Conservation (phyloP, 495 filamentous ascomycete species). For the Chaetomium cochliodes region DNA sequence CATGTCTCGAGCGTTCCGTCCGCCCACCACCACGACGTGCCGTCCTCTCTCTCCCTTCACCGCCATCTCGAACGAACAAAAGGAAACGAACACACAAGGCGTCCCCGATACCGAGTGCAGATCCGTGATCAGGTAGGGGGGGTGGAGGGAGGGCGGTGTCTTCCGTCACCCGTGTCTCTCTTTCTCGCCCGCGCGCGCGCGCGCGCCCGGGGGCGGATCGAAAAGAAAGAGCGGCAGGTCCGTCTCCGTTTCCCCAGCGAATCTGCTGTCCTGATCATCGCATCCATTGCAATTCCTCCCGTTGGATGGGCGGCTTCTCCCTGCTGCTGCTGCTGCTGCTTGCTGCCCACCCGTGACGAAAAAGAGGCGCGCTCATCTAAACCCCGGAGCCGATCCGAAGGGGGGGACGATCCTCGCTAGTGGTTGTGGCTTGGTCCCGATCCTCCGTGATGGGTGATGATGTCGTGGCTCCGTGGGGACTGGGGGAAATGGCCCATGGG, state of each 20-base stretch:
- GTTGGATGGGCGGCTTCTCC: neutral
- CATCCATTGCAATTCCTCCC: no score
- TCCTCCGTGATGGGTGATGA: neutral
- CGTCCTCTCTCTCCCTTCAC: neutral
- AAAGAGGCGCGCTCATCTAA: neutral
- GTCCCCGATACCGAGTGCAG: neutral
- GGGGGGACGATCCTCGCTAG: neutral
- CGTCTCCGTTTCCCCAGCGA: conserved; percentile 1
- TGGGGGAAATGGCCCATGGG: neutral
- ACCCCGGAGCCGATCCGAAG: neutral
- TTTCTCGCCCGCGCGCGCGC: no score
- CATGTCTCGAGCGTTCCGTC: neutral
- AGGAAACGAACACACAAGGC: neutral
- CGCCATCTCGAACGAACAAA: neutral
- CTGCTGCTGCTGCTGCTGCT: no score
- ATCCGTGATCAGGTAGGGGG: neutral
- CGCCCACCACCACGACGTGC: neutral
- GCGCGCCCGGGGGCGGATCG: conserved; percentile 2
- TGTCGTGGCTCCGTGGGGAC: conserved; percentile 9
- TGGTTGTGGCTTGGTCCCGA: conserved; percentile 1
- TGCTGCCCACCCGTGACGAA: neutral
- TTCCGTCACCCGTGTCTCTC: neutral
- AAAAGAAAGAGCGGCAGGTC: neutral
- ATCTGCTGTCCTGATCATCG: neutral
- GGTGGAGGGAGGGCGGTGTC: neutral